Percentiles rank a stretch among this genome's conserved stretches.
These are phyloP conservation scores for Hyaloperonospora arabidopsidis DNA, from an alignment of 352 stramenopile species.

Conservation along the genomic window DNA sequence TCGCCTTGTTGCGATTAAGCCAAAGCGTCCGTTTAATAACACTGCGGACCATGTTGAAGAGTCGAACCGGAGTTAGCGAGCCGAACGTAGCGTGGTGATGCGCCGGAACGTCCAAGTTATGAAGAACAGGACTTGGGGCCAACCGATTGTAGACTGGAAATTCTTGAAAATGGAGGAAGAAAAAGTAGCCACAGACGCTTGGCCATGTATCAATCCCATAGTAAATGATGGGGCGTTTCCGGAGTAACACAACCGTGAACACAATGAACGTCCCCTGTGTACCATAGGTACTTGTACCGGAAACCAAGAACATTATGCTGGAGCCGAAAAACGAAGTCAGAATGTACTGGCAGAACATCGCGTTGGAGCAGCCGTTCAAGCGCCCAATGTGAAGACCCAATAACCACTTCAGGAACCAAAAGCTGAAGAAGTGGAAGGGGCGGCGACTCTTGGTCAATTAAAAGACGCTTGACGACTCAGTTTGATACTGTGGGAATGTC, in stretches of 20 bases:
- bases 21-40: slow-evolving; percentile 3
- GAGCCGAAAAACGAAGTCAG: slow-evolving; percentile 5
- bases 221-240: slow-evolving; percentile 1
- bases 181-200: slow-evolving; percentile 1
- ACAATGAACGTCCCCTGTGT: background rate
- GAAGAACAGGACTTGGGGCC: background rate
- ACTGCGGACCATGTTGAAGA: slow-evolving; percentile 7
- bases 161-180: background rate
- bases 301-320: slow-evolving; percentile 5
- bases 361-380: background rate
- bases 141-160: background rate
- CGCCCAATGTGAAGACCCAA: background rate
- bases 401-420: background rate
- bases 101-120: background rate
- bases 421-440: background rate
- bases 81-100: background rate
- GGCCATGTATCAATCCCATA: slow-evolving; percentile 8
- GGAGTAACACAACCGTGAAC: background rate
- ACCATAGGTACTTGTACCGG: slow-evolving; percentile 7
- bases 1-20: slow-evolving; percentile 9
- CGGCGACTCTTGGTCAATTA: background rate
- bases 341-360: slow-evolving; percentile 2
- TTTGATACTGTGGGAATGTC: background rate
- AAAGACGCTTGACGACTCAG: background rate
- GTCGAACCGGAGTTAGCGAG: background rate